Evolutionary conservation across 2,329 filamentous ascomycete species (phyloP).

Genomic region (Dactylellina sp.): DNA sequence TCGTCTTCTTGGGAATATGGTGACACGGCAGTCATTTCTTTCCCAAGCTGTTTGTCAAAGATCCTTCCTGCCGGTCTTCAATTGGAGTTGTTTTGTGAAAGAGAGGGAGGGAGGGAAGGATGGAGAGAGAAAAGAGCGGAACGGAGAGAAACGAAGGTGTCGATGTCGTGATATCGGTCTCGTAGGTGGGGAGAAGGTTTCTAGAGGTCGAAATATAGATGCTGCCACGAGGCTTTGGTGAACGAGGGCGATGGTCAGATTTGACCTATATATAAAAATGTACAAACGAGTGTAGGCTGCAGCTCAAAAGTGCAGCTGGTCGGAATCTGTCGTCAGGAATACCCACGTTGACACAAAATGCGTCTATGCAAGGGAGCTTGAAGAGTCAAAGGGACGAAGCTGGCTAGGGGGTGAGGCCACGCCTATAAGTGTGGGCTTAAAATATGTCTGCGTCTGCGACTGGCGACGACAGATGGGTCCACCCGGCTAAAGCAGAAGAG

Average conservation of each 20-base stretch:
- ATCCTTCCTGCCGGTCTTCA: too few relatives aligned
- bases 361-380: slow-evolving; percentile 53
- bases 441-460: slow-evolving; percentile 27
- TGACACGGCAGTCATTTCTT: slow-evolving; percentile 56
- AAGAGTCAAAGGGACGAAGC: slow-evolving; percentile 40
- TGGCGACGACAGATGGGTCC: slow-evolving; percentile 25
- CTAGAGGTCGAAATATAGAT: background rate
- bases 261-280: background rate
- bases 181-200: slow-evolving; percentile 18
- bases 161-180: background rate
- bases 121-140: background rate
- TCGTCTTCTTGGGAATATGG: slow-evolving; percentile 44
- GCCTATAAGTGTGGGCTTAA: slow-evolving; percentile 27
- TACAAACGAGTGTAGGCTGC: slow-evolving; percentile 19
- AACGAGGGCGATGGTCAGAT: background rate
- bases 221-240: slow-evolving; percentile 12
- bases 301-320: slow-evolving; percentile 53
- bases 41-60: slow-evolving; percentile 14
- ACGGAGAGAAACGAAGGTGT: slow-evolving; percentile 8
- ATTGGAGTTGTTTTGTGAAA: slow-evolving; percentile 18
- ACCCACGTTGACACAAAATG: slow-evolving; percentile 48
- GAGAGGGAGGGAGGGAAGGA: background rate
- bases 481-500: slow-evolving; percentile 12
- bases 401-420: slow-evolving; percentile 33
- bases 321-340: slow-evolving; percentile 37